Base-by-base conservation (phyloP, 208 protist species). In the Trypanosoma scelopori region DNA sequence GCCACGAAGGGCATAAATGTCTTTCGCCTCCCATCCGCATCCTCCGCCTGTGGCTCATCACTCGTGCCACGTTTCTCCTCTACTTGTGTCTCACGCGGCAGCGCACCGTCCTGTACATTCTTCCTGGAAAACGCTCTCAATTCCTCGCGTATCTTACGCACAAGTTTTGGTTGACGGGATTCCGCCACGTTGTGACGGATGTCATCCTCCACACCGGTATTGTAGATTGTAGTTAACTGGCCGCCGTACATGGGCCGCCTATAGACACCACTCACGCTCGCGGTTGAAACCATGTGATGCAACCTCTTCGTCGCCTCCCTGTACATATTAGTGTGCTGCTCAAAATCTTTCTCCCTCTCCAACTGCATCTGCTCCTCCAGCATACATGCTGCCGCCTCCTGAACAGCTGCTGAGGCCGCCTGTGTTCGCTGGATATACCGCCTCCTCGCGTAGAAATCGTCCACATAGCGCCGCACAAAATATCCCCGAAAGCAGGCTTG, bases 401-500 rank as follows among this genome's bases (percentile, higher is more conserved):
- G 66, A 11, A 84, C 61, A 42, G 67, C 51, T 6, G 72, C 65
- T n/a, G 71, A 71, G 3, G 65, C 52, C 13, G 66, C n/a, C 23
- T 69, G 60, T 51, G 87, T 84, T 1, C 45, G 27, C 16, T 72
- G 32, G 45, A 93, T 71, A 60, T 90, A 93, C 5, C 41, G 43
- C 52, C 83, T 79, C 42, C 76, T 68, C 0, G 81, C 87, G 59
- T 93, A 93, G 62, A 83, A 93, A 74, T 88, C 79, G 22, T 76
- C 61, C 1, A 51, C 46, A 27, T 76, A 73, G 27, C 71, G 74
- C 47, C 86, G 79, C 28, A 75, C 75, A 28, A 69, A 48, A 55
- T 81, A 84, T 13, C 86, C 83, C 32, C 86, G 77, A 60, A 77
- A 93, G 32, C 70, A 76, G 5, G 86, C 72, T 69, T 93, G 86